Base-by-base conservation (phyloP, 1,284 basidiomycete species). In the Ceratobasidium theobromae region DNA sequence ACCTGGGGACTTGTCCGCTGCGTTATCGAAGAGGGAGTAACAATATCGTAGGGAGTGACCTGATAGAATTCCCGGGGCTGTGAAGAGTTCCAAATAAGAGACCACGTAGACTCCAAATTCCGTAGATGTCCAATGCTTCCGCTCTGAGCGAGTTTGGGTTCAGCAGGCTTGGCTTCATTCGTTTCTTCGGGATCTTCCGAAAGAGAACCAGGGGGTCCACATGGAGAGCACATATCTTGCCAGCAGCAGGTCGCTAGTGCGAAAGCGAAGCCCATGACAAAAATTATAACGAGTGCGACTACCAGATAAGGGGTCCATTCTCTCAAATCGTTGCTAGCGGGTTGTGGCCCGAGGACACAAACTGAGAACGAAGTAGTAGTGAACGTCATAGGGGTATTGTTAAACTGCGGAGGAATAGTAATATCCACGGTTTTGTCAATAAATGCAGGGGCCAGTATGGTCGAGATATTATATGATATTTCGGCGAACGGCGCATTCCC, bases 261-360 rank as follows among this genome's bases (percentile, higher is more conserved):
- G 23, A 38, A 35, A 25, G 28, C n/a, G 12, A 64, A 18, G 38
- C 48, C 28, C 16, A 64, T 43, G 14, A 52, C 14, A 41, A 43
- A 35, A 32, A 64, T 43, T 9, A 40, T 27, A n/a, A 48, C 30
- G 11, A 64, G 23, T 8, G 49, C 33, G 9, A 51, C n/a, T 1
- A 52, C 23, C n/a, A 53, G 48, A 21, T 53, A 64, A 16, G 60
- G 60, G 23, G 35, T 40, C 60, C 60, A 64, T 21, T 48, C 48
- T 28, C 30, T 64, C 60, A 64, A 27, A 23, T 53, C 38, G 1
- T 33, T 25, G 45, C 32, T n/a, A 2, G 32, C 18, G 33, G 48
- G 8, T 4, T 49, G 32, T 30, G 40, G 25, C 27, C 60, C 35
- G 16, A 64, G 18, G 5, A 64, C 35, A 25, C 38, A 48, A 5